Base-by-base conservation (phyloP, 257 asterid species). In the Anisodus tanguticus region DNA sequence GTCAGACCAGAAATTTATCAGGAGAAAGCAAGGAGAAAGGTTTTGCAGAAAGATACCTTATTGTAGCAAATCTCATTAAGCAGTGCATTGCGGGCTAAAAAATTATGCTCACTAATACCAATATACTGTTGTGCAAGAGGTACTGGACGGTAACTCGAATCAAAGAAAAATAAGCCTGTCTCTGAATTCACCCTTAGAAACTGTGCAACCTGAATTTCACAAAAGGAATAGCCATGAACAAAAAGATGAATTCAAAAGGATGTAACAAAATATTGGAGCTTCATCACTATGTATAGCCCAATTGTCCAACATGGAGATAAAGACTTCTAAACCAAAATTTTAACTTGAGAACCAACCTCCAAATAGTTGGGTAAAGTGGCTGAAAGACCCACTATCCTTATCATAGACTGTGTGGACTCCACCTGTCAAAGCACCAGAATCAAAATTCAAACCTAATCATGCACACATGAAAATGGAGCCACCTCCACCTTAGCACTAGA, bases 331-430 rank as follows among this genome's bases (percentile, higher is more conserved):
- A 55, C 59, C 76, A 83, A 35, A 45, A 80, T n/a, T 47, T 72
- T 37, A 86, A 88, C 82, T 60, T 60, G 80, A 85, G 31, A 81
- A 78, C 69, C 69, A 85, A 96, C 99, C 99, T 96, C 98, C 88
- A 94, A 88, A 89, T 96, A 96, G 86, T 93, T 94, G 84, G 99
- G 99, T 71, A 96, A 89, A 60, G 98, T 96, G 84, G 99, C 99
- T 86, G 99, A 96, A 87, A 96, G 98, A 82, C 99, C 99, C 84
- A 96, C 99, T 43, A 96, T 94, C 77, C 99, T 98, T 51, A 96
- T 96, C 99, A 96, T 96, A 87, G 97, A 92, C 88, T 96, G 99
- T n/a, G 98, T 91, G 82, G 98, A 93, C 88, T 96, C 99, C 69
- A 96, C 99, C 99, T 94, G 97, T 79, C 85, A 83, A 86, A 85